phyloP scores from a whole-genome alignment of 805 yeast genomes.

The Saccharomycopsis vini region DNA sequence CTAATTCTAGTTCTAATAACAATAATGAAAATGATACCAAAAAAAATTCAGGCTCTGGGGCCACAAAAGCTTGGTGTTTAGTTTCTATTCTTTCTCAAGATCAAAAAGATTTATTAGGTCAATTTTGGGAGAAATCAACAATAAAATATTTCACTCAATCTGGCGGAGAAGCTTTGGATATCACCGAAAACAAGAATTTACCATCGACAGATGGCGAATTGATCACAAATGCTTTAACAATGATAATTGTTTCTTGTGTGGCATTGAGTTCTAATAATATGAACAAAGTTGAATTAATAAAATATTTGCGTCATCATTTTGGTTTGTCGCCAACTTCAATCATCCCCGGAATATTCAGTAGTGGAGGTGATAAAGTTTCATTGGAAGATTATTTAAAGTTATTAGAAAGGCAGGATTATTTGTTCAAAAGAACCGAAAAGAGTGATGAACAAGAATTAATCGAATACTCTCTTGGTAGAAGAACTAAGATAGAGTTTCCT shows the following conservation, averaged over 20 bases:
- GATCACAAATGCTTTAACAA: conserved; percentile 20
- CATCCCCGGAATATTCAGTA: conserved; percentile 9
- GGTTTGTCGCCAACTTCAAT: conserved; percentile 17
- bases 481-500: conserved; percentile 24
- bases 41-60: neutral
- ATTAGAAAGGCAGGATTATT: conserved; percentile 24
- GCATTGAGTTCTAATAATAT: conserved; percentile 24
- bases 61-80: neutral
- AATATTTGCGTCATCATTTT: conserved; percentile 32
- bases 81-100: conserved; percentile 1
- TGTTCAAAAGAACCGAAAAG: conserved; percentile 21
- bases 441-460: conserved; percentile 22
- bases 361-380: conserved; percentile 10
- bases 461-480: conserved; percentile 25
- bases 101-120: conserved; percentile 6
- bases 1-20: neutral
- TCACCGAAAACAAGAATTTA: conserved; percentile 6
- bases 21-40: neutral
- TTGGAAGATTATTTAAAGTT: conserved; percentile 22
- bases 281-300: conserved; percentile 34
- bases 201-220: conserved; percentile 20
- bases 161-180: no score
- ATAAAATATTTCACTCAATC: conserved; percentile 5
- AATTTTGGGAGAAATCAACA: conserved; percentile 12
- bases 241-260: conserved; percentile 21